Conservation (phyloP, 2,329 filamentous ascomycete species). For the Arthrobotrys sphaeroides region DNA sequence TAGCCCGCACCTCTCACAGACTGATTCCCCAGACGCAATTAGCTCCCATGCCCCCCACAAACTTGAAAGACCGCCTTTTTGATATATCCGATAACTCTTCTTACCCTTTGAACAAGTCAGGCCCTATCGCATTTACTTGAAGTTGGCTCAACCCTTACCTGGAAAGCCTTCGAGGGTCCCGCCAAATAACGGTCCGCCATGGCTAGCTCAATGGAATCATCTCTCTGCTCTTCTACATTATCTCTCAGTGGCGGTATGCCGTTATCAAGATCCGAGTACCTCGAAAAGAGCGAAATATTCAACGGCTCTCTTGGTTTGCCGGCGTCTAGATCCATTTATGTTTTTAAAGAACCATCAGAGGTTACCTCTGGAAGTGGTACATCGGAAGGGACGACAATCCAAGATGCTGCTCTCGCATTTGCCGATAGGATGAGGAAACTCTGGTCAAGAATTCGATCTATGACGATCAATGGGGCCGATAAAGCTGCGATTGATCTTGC, state of each 20-base stretch:
- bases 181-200: not conserved
- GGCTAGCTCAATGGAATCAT: not conserved
- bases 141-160: no score
- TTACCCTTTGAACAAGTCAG: no score
- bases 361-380: not conserved
- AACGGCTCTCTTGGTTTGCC: not conserved
- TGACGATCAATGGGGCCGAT: not conserved
- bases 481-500: not conserved
- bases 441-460: conserved; percentile 19
- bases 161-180: no score
- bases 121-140: no score
- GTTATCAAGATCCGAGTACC: conserved; percentile 15
- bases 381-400: not conserved
- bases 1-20: no score
- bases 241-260: conserved; percentile 24
- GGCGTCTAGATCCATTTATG: not conserved
- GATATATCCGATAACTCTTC: no score
- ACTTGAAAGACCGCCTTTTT: no score
- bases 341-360: not conserved
- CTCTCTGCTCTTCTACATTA: conserved; percentile 11
- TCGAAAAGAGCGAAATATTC: conserved; percentile 31
- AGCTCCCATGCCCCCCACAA: no score
- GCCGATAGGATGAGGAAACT: conserved; percentile 3
- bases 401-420: not conserved
- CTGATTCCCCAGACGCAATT: no score